A percentile compares a stretch with the other conserved stretches of the same genome.
These are phyloP conservation scores for Alternaria brassicae DNA, from an alignment of 2,329 filamentous ascomycete genomes.

Conservation along the genomic window DNA sequence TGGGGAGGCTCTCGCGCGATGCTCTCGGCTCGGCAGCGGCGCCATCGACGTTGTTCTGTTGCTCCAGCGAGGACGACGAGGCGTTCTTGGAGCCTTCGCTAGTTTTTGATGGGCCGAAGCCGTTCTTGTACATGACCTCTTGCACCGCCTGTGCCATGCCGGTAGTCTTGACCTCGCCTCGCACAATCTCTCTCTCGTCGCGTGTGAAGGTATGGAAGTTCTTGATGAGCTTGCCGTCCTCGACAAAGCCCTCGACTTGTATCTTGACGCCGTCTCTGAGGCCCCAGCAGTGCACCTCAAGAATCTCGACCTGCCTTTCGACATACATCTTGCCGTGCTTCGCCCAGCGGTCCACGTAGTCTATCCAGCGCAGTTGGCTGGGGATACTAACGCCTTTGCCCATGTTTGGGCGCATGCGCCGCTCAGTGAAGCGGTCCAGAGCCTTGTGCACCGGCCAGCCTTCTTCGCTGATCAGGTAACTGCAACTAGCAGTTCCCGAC, in stretches of 20 bases:
- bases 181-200: conserved; percentile 73
- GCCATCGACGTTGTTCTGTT: conserved; percentile 25
- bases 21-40: conserved; percentile 21
- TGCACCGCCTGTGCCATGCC: conserved; percentile 55
- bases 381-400: conserved; percentile 91
- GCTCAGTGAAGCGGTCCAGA: conserved; percentile 73
- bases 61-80: conserved; percentile 27
- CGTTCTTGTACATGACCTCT: conserved; percentile 54
- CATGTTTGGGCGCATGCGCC: conserved; percentile 88
- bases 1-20: conserved; percentile 52
- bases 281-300: conserved; percentile 91
- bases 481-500: conserved; percentile 85
- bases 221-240: conserved; percentile 89
- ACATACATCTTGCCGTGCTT: conserved; percentile 78
- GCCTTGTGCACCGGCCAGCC: conserved; percentile 71
- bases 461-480: conserved; percentile 89
- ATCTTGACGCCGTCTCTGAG: conserved; percentile 87
- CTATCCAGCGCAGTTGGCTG: conserved; percentile 85
- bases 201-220: conserved; percentile 80
- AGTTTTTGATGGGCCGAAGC: conserved; percentile 37
- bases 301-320: conserved; percentile 81
- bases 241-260: conserved; percentile 80
- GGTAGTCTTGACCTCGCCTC: conserved; percentile 57
- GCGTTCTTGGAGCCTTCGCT: conserved; percentile 29
- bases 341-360: conserved; percentile 89